These are phyloP conservation scores for Aciculoconidium aculeatum DNA, from an alignment of 805 yeast genomes.

Conservation along the genomic window DNA sequence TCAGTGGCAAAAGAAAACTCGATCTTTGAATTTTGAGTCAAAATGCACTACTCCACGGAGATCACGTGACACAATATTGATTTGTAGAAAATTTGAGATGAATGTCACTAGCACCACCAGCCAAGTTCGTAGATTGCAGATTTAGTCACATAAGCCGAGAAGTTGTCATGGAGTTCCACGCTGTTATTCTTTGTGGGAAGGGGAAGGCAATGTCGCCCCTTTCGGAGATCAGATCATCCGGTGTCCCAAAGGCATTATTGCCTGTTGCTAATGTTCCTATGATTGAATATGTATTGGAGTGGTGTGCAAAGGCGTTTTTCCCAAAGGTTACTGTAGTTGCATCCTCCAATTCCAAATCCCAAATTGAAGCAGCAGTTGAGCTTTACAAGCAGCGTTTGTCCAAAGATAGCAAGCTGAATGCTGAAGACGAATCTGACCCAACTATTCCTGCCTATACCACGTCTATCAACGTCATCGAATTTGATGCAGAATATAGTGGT, in stretches of 20 bases:
- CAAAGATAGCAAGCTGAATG: conserved; percentile 8
- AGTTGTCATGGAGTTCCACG: conserved; percentile 90
- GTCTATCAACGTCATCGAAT: conserved; percentile 18
- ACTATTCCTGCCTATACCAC: conserved; percentile 13
- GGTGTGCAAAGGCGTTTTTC: conserved; percentile 89
- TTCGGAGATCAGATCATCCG: conserved; percentile 53
- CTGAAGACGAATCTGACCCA: conserved; percentile 13
- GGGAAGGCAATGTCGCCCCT: conserved; percentile 74
- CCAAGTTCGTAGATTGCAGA: too few relatives aligned
- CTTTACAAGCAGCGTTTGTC: conserved; percentile 37
- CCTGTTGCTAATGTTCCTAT: conserved; percentile 90
- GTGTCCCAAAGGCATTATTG: conserved; percentile 75
- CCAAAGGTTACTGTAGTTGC: conserved; percentile 61
- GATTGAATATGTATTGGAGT: conserved; percentile 79
- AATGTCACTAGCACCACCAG: too few relatives aligned
- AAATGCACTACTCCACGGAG: too few relatives aligned
- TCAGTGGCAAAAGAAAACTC: conserved; percentile 1
- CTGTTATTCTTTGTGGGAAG: conserved; percentile 82
- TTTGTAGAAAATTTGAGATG: too few relatives aligned
- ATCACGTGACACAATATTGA: too few relatives aligned
- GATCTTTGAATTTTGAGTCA: background rate
- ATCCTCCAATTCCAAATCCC: conserved; percentile 41
- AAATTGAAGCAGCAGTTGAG: conserved; percentile 44
- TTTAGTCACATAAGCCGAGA: too few relatives aligned
- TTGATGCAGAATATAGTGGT: conserved; percentile 56